Base-by-base conservation (phyloP, 2,329 filamentous ascomycete genomes). In the Monascus ruber region DNA sequence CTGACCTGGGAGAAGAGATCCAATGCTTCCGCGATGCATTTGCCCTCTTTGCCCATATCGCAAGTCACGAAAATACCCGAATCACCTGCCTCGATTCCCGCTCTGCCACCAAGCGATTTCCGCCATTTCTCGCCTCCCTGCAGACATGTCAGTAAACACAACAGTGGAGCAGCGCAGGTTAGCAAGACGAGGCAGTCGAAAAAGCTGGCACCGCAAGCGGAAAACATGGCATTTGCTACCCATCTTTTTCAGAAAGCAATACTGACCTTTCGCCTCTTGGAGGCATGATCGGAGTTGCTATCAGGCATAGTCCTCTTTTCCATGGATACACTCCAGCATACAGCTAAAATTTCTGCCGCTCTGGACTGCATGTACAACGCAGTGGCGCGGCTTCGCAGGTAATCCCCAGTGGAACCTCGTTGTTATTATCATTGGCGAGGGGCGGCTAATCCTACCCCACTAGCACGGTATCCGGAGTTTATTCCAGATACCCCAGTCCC, bases 1-100 rank as follows among this genome's bases (percentile, higher is more conserved):
- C 63, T 45, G 42, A 75, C 73, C 56, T 76, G 67, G 31, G 69
- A 63, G 50, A 81, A 73, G 7, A 79, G 51, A 55, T 79, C 74
- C 33, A 69, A 57, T 37, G 76, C 61, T 48, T 81, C 77, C 34
- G 63, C 63, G 24, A 74, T 67, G 41, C 74, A 77, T 59, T 76
- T 78, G 32, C 62, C 65, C 60, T 81, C 77, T 51, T 69, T 72
- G 43, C 74, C 74, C 60, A 74, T 74, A 42, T 75, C 70, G 53
- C 76, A 79, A 3, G 77, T 79, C 33, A 75, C 71, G 65, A 77
- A 79, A 26, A 81, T 76, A 7, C 77, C 77, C 37, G 68, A 66
- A 50, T 80, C 76, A 10, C 76, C 77, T 38, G 47, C 52, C 41
- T 67, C 63, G 37, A 69, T 52, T 24, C 39, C 46, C 29, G 44